Evolutionary conservation across 1,139 yeast genomes (phyloP).

Genomic region (Kodamaea plutei): DNA sequence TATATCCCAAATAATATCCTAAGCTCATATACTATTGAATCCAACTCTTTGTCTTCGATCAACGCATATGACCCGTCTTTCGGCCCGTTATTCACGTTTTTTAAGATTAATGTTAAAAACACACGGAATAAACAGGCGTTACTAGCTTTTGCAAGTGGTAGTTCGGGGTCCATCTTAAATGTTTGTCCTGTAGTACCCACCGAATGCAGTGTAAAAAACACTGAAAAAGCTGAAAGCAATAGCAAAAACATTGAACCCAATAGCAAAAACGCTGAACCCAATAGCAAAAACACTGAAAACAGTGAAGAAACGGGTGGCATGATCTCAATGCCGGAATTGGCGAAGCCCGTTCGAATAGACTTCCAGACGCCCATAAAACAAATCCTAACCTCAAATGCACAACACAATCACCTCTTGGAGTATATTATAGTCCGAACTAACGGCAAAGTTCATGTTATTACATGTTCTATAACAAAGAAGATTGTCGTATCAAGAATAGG

Average conservation of each 20-base stretch:
- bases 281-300: no score
- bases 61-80: conserved; percentile 38
- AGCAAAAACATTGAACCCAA: no score
- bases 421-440: conserved; percentile 26
- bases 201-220: no score
- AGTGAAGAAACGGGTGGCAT: not conserved
- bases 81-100: conserved; percentile 23
- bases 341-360: conserved; percentile 20
- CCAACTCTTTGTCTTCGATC: conserved; percentile 22
- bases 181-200: no score
- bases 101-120: conserved; percentile 16
- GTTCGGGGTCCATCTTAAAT: conserved; percentile 24
- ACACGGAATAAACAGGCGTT: conserved; percentile 13
- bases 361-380: conserved; percentile 39
- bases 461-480: conserved; percentile 13
- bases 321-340: conserved; percentile 11
- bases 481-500: conserved; percentile 20
- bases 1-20: conserved; percentile 25
- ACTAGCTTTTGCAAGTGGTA: conserved; percentile 35
- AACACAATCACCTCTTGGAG: conserved; percentile 16
- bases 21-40: conserved; percentile 21
- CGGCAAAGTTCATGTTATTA: conserved; percentile 23
- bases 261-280: no score
- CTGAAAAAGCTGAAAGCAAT: no score
- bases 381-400: conserved; percentile 23